Evolutionary conservation across 441 rosid genomes (phyloP).

Genomic region (Pelargonium australe): DNA sequence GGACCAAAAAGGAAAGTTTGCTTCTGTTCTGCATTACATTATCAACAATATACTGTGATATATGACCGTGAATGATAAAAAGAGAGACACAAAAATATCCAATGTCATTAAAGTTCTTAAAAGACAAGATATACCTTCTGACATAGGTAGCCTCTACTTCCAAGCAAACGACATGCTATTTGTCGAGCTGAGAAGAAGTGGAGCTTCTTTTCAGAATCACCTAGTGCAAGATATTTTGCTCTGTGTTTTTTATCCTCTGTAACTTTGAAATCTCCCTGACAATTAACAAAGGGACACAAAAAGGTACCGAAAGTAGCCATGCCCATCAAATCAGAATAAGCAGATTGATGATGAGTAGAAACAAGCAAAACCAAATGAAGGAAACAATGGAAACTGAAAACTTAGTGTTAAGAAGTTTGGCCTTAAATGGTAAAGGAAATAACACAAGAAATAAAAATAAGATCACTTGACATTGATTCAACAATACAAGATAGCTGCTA

Average conservation of each 20-base stretch:
- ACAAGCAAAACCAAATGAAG: background rate
- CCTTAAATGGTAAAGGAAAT: background rate
- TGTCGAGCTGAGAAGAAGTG: slow-evolving; percentile 81
- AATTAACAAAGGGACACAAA: slow-evolving; percentile 6
- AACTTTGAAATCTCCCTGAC: slow-evolving; percentile 58
- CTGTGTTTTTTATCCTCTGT: slow-evolving; percentile 86
- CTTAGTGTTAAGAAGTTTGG: background rate
- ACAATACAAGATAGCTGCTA: background rate
- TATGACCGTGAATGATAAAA: background rate
- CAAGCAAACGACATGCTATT: slow-evolving; percentile 75
- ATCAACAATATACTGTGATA: background rate
- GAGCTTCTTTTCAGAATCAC: slow-evolving; percentile 64
- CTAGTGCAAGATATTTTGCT: slow-evolving; percentile 65
- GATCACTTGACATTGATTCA: background rate
- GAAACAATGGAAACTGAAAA: background rate
- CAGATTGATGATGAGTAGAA: background rate
- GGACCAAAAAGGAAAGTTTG: background rate
- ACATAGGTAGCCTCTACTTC: slow-evolving; percentile 82
- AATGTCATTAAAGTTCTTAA: background rate
- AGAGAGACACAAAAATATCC: background rate
- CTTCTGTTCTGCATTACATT: background rate
- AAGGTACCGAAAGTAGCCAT: no score
- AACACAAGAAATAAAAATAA: no score
- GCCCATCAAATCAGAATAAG: background rate
- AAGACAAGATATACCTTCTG: slow-evolving; percentile 47